These are phyloP conservation scores for Colletotrichum zoysiae DNA, from an alignment of 2,329 filamentous ascomycete species.

Conservation along the genomic window DNA sequence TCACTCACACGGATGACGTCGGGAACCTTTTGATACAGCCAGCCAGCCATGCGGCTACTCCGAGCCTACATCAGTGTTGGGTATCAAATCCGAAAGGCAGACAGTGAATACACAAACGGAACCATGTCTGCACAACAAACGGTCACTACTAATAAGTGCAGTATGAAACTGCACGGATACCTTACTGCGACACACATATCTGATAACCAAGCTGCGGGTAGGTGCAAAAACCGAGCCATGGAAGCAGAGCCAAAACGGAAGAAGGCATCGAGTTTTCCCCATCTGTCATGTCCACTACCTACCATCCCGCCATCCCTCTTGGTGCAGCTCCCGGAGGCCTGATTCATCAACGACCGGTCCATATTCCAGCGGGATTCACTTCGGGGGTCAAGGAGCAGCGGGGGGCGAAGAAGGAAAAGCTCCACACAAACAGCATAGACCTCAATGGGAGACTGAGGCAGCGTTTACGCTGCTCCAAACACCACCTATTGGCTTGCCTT, in stretches of 20 bases:
- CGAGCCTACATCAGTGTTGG: not conserved
- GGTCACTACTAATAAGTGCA: not conserved
- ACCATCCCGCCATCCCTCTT: constrained; percentile 20
- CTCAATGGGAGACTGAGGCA: constrained; percentile 24
- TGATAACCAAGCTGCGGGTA: not conserved
- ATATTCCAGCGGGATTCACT: constrained; percentile 26
- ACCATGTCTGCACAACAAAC: not conserved
- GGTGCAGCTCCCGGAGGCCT: constrained; percentile 17
- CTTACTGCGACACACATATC: constrained; percentile 15
- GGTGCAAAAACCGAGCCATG: not conserved
- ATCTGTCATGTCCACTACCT: constrained; percentile 11
- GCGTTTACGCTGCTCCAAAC: constrained; percentile 21
- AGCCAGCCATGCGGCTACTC: not conserved
- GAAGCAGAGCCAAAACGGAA: not conserved
- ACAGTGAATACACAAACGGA: not conserved
- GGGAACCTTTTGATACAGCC: not conserved
- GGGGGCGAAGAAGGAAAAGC: not conserved
- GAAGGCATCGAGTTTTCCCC: constrained; percentile 15
- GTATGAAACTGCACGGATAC: constrained; percentile 3
- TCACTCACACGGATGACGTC: not conserved
- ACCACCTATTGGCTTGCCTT: constrained; percentile 27
- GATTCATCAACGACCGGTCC: constrained; percentile 27
- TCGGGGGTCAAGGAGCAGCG: not conserved
- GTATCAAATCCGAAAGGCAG: not conserved
- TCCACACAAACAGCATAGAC: constrained; percentile 18